Base-by-base conservation (phyloP, 345 rosid genomes). In the Populus euphratica region DNA sequence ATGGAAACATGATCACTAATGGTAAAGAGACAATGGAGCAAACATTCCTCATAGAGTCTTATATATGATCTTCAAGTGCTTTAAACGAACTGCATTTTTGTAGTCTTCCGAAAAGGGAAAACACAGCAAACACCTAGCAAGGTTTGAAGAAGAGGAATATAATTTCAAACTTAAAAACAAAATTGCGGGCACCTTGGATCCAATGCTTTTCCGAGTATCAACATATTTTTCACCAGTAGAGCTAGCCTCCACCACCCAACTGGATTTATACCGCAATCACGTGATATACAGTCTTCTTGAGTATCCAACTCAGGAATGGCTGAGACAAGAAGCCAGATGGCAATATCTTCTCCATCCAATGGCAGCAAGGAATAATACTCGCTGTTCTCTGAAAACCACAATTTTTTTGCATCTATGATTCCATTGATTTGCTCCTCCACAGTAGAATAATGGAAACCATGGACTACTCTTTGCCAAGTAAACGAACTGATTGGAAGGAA, bases 191-290 rank as follows among this genome's bases (percentile, higher is more conserved):
- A 95, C 98, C 98, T 90, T 31, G 90, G 85, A 83, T 93, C 94
- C 64, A 93, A 38, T 72, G 75, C 79, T 76, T 80, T 81, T 66
- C 98, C 99, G 63, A 91, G 54, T 68, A 96, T 86, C 78, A 92
- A 75, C 81, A 49, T 81, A 76, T 87, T 81, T 73, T 86, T 88
- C 77, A 88, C 88, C 82, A 92, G 80, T 27, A 95, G 77, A 73
- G 96, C 97, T 43, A 93, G 85, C 85, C 93, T 91, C 98, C 98
- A 95, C 27, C 38, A 62, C 78, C 80, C 86, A 70, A 41, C 81
- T 31, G 85, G 80, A 76, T 72, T 85, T 76, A 50, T 82, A 70
- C 35, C 86, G 82, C n/a, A 20, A 65, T 80, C 79, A 70, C 73
- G 78, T 68, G 88, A 79, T 69, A 29, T 77, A 77, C 50, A 50